Base-by-base conservation (phyloP, 306 rosid genomes). In the Vigna mungo region DNA sequence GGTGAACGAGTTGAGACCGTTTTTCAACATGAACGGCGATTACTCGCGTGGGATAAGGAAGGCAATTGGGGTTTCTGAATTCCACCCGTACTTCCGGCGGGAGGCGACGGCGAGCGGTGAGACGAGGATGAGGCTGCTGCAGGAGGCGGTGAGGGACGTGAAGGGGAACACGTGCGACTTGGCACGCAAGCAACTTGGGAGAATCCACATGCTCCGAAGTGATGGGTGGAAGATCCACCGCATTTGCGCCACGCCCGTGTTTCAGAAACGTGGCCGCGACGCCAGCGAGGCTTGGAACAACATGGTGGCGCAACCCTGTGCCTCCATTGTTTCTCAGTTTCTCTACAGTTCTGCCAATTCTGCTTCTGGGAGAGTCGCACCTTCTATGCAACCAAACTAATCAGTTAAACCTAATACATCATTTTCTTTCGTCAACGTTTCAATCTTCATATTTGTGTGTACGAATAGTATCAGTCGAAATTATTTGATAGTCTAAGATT, bases 51-150 rank as follows among this genome's bases (percentile, higher is more conserved):
- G 97, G 56, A 85, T 92, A 21, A 47, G 88, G 55, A 81, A 77
- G 20, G 95, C 96, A 7, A 92, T 92, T 3, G 97, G 96, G 16
- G 88, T 90, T 51, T 87, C 96, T 0, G 96, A 92, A 72, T 90
- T 92, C 11, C 89, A 92, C 65, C 43, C 13, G 1, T 92, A 76
- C 48, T 87, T 92, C 43, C 81, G 90, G 34, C 56, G 18, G 0
- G 94, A 84, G 67, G 56, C 62, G 1, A 11, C 30, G 0, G 17
- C 37, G 4, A 78, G 74, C 8, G 78, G 76, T 20, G 77, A 77
- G 37, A 68, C 63, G 4, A 72, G 63, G 23, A 54, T 51, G 30
- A 48, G 58, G 34, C 15, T 84, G 39, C 47, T 92, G 27, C 58
- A 78, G 7, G 85, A 85, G 25, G 91, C 96, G 6, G 32, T 90